Base-by-base conservation (phyloP, 2,329 filamentous ascomycete genomes). In the Alternaria metachromatica region DNA sequence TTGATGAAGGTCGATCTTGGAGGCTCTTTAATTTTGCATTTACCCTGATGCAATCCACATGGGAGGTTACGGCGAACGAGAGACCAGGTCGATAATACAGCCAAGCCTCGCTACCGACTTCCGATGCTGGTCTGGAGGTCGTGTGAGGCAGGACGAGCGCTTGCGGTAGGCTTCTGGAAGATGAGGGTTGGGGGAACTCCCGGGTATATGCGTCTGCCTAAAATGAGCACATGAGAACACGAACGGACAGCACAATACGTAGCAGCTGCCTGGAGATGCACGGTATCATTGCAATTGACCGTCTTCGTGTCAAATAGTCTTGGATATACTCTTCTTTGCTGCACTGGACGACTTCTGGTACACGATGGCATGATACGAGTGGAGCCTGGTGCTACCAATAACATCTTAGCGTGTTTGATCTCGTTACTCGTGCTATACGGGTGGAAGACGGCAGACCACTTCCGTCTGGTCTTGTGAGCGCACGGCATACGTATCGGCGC, bases 1-100 rank as follows among this genome's bases (percentile, higher is more conserved):
- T 67, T 71, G 63, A 76, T 75, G 71, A 63, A 64, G 28, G 64
- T n/a, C 30, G 63, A 71, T 64, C 67, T 70, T 64, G 64, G 70
- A 72, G 64, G 65, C 63, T 67, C 69, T 69, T 60, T 61, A 58
- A 57, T 58, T 57, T 53, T 68, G 66, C 60, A 72, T 72, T 72
- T 71, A 76, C 50, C 69, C 71, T 70, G 59, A 65, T 51, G 37
- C 46, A 58, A 46, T 65, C 64, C 68, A 70, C 62, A 69, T 57
- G n/a, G 51, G 50, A 56, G 56, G 49, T 10, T 28, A 41, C 25
- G 50, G 46, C 68, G 62, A 63, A 60, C 55, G 55, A 54, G 43
- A 43, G 48, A 60, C 54, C 58, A 55, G 30, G 64, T 62, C 50
- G 28, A 13, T 12, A 46, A 49, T 49, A 63, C 66, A 26, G 28